phyloP scores from a whole-genome alignment of 1,139 yeast genomes.

The Taphrina sp. region DNA sequence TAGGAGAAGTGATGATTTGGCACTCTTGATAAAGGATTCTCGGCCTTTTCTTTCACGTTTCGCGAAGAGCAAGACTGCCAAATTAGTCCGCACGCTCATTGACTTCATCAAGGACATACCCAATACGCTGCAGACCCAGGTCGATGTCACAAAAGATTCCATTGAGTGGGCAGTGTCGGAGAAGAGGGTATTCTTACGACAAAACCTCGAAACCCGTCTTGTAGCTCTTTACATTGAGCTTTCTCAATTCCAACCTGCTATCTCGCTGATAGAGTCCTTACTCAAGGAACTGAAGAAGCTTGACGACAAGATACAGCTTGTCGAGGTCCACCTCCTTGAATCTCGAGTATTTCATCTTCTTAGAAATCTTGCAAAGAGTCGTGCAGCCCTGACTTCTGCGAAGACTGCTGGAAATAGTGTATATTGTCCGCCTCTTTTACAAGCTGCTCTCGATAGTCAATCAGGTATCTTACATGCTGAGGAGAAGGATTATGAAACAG shows the following conservation, averaged over 20 bases:
- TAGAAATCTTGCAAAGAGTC: constrained; percentile 86
- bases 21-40: constrained; percentile 65
- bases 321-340: constrained; percentile 92
- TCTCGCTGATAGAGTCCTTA: constrained; percentile 67
- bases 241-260: constrained; percentile 65
- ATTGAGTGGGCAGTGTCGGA: constrained; percentile 84
- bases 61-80: constrained; percentile 94
- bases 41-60: constrained; percentile 65
- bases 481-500: constrained; percentile 94
- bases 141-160: constrained; percentile 69
- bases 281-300: constrained; percentile 83
- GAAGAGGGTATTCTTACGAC: constrained; percentile 85
- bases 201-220: constrained; percentile 78
- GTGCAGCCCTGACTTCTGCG: constrained; percentile 91
- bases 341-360: constrained; percentile 86
- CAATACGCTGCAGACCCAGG: constrained; percentile 67
- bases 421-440: constrained; percentile 89
- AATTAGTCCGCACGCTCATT: constrained; percentile 62
- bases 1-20: constrained; percentile 50
- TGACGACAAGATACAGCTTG: constrained; percentile 92
- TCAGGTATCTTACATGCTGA: constrained; percentile 95
- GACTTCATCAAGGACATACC: constrained; percentile 74
- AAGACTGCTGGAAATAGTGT: constrained; percentile 95
- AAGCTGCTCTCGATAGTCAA: constrained; percentile 93
- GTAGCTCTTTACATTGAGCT: constrained; percentile 70